phyloP scores from a whole-genome alignment of 106 monocot genomes.

The Allium fistulosum region DNA sequence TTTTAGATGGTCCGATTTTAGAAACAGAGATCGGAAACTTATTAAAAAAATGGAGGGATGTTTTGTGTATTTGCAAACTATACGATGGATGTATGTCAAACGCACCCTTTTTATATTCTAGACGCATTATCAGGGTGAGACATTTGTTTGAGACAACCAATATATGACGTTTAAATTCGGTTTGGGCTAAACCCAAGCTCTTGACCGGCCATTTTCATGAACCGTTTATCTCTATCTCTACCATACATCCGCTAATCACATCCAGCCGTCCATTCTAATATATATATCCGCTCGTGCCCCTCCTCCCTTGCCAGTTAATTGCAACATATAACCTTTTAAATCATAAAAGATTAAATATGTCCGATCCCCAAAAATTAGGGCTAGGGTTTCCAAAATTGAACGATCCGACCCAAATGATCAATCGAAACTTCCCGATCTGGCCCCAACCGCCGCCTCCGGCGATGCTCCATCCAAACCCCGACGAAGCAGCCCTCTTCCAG shows the following conservation, averaged over 20 bases:
- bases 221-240: background rate
- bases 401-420: constrained; percentile 7
- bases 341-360: background rate
- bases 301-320: background rate
- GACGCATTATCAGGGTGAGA: no score
- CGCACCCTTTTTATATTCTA: no score
- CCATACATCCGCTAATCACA: background rate
- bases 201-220: no score
- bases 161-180: no score
- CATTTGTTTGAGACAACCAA: no score
- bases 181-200: background rate
- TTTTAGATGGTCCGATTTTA: no score
- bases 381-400: constrained; percentile 7
- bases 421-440: constrained; percentile 49
- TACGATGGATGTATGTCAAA: no score
- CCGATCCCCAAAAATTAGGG: background rate
- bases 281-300: no score
- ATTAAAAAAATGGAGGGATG: no score
- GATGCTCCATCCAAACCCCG: constrained; percentile 2
- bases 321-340: background rate
- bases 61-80: no score
- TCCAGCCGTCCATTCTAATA: constrained; percentile 2
- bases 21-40: no score
- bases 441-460: constrained; percentile 23
- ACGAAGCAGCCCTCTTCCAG: constrained; percentile 41